A percentile compares a stretch with the other conserved stretches of the same genome.
Evolutionary conservation across 306 rosid species (phyloP).

Genomic region (Prunus mongolica): DNA sequence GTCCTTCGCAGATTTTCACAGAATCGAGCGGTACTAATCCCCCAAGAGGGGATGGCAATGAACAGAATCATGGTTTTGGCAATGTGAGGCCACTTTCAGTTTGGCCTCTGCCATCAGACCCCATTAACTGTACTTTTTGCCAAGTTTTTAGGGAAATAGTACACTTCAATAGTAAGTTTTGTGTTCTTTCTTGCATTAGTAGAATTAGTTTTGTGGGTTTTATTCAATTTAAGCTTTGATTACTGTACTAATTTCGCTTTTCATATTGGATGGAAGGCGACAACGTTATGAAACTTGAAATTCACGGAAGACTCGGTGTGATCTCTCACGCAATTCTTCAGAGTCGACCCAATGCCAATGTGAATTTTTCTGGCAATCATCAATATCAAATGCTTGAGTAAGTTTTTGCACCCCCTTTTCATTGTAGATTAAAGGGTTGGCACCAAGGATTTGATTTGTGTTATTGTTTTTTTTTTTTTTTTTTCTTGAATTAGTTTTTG

Average conservation of each 20-base stretch:
- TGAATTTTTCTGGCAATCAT: constrained; percentile 12
- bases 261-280: constrained; percentile 26
- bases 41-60: background rate
- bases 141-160: constrained; percentile 58
- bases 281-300: constrained; percentile 46
- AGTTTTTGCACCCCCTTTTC: background rate
- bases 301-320: constrained; percentile 64
- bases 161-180: constrained; percentile 44
- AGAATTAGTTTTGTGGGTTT: background rate
- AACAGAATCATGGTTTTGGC: background rate
- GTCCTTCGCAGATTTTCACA: constrained; percentile 11
- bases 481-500: constrained; percentile 35
- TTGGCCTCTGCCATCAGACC: constrained; percentile 37
- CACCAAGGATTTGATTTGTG: too few species aligned
- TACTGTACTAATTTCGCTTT: background rate
- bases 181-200: background rate
- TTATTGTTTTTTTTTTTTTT: background rate
- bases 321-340: constrained; percentile 60
- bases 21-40: background rate
- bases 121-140: constrained; percentile 56
- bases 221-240: background rate
- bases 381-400: constrained; percentile 56
- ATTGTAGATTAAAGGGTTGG: too few species aligned
- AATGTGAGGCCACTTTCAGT: background rate
- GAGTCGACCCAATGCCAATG: background rate